Evolutionary conservation across 371 early-diverging fungal species (phyloP).

Genomic region (Mortierella sp.): DNA sequence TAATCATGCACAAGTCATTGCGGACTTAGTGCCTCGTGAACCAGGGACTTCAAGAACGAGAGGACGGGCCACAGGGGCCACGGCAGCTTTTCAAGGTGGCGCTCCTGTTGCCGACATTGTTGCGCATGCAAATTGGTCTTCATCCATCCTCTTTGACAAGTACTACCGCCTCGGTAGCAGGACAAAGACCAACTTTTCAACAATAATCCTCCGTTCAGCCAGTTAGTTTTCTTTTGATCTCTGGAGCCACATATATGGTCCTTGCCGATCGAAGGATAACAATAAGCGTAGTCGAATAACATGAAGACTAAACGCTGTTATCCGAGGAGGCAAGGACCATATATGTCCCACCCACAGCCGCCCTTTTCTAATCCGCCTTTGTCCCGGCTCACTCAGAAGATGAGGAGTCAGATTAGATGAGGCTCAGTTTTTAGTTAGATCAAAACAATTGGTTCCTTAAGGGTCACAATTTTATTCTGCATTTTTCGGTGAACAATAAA

Average conservation of each 20-base stretch:
- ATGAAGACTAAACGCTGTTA: no score
- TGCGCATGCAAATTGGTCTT: constrained; percentile 16
- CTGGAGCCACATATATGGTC: constrained; percentile 23
- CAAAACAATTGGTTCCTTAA: background rate
- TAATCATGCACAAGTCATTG: background rate
- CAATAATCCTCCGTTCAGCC: background rate
- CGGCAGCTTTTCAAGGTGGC: constrained; percentile 8
- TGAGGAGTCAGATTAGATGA: background rate
- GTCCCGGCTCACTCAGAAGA: no score
- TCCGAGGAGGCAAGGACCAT: no score
- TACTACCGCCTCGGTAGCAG: constrained; percentile 1
- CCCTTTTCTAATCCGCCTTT: background rate
- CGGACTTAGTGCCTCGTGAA: background rate
- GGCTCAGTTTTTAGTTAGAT: background rate
- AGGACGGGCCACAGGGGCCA: constrained; percentile 9
- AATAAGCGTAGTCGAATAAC: background rate
- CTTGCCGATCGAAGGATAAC: constrained; percentile 1
- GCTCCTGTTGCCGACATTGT: constrained; percentile 5
- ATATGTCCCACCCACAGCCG: background rate
- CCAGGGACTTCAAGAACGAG: constrained; percentile 4
- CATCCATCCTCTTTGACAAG: constrained; percentile 14
- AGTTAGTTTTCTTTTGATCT: constrained; percentile 10
- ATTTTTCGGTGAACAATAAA: background rate
- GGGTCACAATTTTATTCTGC: background rate
- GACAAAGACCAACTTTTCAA: constrained; percentile 10